Base-by-base conservation (phyloP, 2,329 filamentous ascomycete genomes). In the Botrytis squamosa region DNA sequence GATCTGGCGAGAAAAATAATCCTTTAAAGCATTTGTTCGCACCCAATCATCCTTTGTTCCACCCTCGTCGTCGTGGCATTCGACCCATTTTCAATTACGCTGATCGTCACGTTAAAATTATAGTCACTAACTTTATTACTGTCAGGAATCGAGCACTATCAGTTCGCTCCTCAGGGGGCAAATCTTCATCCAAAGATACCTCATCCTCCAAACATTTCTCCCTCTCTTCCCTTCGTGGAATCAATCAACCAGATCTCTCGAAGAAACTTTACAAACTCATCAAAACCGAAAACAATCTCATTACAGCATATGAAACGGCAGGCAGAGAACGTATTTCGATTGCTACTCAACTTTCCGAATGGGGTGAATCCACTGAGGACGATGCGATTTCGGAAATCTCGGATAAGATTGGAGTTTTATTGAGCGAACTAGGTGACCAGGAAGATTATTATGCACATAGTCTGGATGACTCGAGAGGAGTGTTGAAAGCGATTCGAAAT, bases 391-490 rank as follows among this genome's bases (percentile, higher is more conserved):
- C 90, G 70, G 96, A 98, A 81, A 89, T 99, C 78, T 94, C 93
- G 74, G 96, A 98, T 87, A 99, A 99, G 87, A 87, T 99, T 70
- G 96, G 94, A 70, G 95, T 98, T 57, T 86, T 99, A 79, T 86
- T 99, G 75, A 92, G 93, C 36, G 96, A 98, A 85, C 90, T 99
- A 75, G 96, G 94, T 70, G 94, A 97, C 84, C 94, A 97, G 83
- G 96, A 99, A 82, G 95, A 98, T 78, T 81, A 87, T 64, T 98
- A 95, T 83, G 93, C 95, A 7, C 92, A 95, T 82, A 91, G 91
- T 67, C 83, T 99, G 72, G 96, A 99, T 82, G 94, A 97, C 76
- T 93, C 92, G 77, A 89, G 96, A 67, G 88, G 86, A 49, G 84
- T 94, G 38, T 86, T 99, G 82, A 99, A 99, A 88, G 89, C 93